Conservation (phyloP, 208 protist species). For the Crithidia bombi region DNA sequence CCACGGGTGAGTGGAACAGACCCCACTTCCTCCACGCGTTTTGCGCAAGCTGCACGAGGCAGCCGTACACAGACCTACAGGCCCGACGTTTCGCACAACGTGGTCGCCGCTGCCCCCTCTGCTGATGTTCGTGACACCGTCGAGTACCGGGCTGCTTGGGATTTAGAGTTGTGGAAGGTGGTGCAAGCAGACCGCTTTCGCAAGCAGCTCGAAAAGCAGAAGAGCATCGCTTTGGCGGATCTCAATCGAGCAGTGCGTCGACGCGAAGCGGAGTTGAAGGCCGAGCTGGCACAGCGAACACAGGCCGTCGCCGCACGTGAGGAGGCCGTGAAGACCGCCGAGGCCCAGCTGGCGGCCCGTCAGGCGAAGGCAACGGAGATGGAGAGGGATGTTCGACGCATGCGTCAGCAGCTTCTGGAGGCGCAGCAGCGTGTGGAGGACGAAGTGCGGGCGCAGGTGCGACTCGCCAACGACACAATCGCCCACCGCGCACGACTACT, state of each 20-base stretch:
- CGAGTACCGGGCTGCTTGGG: conserved; percentile 88
- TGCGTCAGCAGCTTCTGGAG: conserved; percentile 68
- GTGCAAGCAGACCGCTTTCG: conserved; percentile 76
- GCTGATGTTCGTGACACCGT: conserved; percentile 66
- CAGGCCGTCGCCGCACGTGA: conserved; percentile 35
- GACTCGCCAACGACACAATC: conserved; percentile 79
- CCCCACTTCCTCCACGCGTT: not conserved
- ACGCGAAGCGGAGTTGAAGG: conserved; percentile 42
- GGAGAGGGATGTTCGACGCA: conserved; percentile 60
- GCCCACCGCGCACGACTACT: conserved; percentile 49
- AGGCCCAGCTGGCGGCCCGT: conserved; percentile 43
- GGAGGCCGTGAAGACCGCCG: conserved; percentile 35
- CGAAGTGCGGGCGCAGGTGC: conserved; percentile 74
- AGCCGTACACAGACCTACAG: no score
- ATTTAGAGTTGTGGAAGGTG: conserved; percentile 89
- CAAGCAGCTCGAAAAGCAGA: conserved; percentile 58
- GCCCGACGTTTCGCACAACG: no score
- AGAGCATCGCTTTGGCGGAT: conserved; percentile 41
- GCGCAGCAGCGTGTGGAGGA: conserved; percentile 71
- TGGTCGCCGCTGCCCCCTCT: not conserved
- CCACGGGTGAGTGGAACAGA: not conserved
- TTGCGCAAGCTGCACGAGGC: not conserved
- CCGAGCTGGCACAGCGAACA: conserved; percentile 24
- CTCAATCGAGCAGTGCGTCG: conserved; percentile 39
- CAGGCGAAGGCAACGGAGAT: conserved; percentile 49